Conservation (phyloP, 75 land plant genomes). For the Pseudotsuga menziesii region DNA sequence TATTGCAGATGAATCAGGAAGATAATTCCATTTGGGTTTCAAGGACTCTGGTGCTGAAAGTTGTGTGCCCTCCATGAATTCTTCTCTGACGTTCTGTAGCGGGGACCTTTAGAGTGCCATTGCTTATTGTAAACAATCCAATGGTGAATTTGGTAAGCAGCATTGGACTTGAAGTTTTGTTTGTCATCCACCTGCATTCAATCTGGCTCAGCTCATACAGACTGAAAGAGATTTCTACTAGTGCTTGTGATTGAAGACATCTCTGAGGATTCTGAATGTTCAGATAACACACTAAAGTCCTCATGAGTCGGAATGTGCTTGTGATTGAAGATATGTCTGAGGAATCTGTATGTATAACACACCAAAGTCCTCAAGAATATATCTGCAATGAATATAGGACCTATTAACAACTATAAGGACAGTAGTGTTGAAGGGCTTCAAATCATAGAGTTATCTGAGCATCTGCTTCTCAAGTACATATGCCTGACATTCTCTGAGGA, state of each 20-base stretch:
- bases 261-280: background rate
- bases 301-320: too few species aligned
- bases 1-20: conserved; percentile 2
- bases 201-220: background rate
- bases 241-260: background rate
- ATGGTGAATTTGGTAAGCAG: background rate
- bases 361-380: too few species aligned
- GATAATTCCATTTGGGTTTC: background rate
- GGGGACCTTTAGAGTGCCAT: conserved; percentile 1
- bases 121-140: conserved; percentile 9
- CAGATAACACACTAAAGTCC: background rate
- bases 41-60: background rate
- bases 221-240: background rate
- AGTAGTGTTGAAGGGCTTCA: too few species aligned
- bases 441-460: too few species aligned
- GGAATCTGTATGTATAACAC: too few species aligned
- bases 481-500: too few species aligned
- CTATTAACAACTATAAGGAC: too few species aligned
- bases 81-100: background rate
- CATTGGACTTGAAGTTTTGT: background rate
- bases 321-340: too few species aligned
- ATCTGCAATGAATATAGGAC: too few species aligned
- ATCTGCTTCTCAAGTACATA: too few species aligned
- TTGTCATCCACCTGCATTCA: background rate
- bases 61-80: background rate